Evolutionary conservation across 805 yeast genomes (phyloP), one percentile per base, ranked within the genome.

Genomic region (Candida germanica): DNA sequence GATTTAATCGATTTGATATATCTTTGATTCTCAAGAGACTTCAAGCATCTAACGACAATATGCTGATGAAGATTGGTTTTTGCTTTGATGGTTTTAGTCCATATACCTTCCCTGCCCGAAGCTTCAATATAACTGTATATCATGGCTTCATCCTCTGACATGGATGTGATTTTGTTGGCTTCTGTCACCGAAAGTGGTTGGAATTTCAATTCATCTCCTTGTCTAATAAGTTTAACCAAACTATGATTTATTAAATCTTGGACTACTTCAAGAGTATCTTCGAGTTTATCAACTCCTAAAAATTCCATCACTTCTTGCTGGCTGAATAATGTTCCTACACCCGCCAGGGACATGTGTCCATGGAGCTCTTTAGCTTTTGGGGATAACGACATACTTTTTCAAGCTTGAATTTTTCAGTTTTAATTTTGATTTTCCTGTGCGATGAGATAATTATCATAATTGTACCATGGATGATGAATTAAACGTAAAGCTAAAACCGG

Each of bases 91-190:
- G 95, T 86, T 61, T 87, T 87, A 9, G 95, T 84, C 97, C 97
- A 89, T 35, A 89, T 87, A 29, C 97, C 97, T 61, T 89, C 97
- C 58, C 98, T 71, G 3, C 93, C 95, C 6, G 94, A 76, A 0
- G 95, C 94, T 52, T 87, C 95, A 45, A 91, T 91, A 52, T 88
- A 83, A 1, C 93, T 81, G 56, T 91, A 91, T 18, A 91, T 83
- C 76, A 91, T 77, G 16, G 89, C 82, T 61, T 93, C 98, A 51
- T 93, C 98, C 19, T 81, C 75, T 6, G 75, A 56, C 96, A 91
- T 88, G 25, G 79, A 72, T 17, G 80, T 69, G 43, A 87, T 77
- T 52, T 85, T 86, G 18, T 65, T 73, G 7, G 97, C 96, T 44
- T 88, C 96, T 9, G 74, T 65, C 26, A 70, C 61, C 5, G 80